Base-by-base conservation (phyloP, 2,329 filamentous ascomycete species). In the Colletotrichum magnum region DNA sequence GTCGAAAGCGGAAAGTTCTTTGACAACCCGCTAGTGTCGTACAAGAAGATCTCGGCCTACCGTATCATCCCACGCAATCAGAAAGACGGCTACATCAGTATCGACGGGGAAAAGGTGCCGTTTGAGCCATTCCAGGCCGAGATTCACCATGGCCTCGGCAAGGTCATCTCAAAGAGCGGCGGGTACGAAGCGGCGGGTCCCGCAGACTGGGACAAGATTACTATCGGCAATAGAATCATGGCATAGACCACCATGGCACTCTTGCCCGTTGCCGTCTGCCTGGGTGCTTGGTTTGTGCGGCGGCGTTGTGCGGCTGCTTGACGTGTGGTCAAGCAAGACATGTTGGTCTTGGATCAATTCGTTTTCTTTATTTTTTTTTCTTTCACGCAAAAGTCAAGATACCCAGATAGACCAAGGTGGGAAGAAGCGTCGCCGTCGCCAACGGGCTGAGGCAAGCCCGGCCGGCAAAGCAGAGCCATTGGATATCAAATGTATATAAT, bases 121-220 rank as follows among this genome's bases (percentile, higher is more conserved):
- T 98, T 97, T 78, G 92, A 92, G 74, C 92, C 94, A 0, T 97
- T 98, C 77, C 96, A 99, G 83, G 94, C 91, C 2, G 96, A 99
- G 81, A 87, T 98, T 6, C 94, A 98, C 78, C 88, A 85, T 60
- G 93, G 92, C 0, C 84, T 99, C 26, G 96, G 94, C 1, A 94
- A 93, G 4, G 93, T 95, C n/a, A 83, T 98, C 72, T 94, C 93
- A 58, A 94, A 92, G 80, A 89, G 85, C 32, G 93, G 90, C 69
- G 81, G 87, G 64, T 97, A 94, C 78, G 94, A 97, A 75, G 84
- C 86, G 0, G 81, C 82, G 2, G 89, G 89, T 0, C 88, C 88
- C 3, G 71, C 73, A 9, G 78, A 82, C 57, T 89, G 87, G 86
- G 83, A 89, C 58, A 80, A 77, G 66, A 78, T 77, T 50, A 78